Conservation (phyloP, 1,139 yeast species). For the Groenewaldozyma auringiensis region DNA sequence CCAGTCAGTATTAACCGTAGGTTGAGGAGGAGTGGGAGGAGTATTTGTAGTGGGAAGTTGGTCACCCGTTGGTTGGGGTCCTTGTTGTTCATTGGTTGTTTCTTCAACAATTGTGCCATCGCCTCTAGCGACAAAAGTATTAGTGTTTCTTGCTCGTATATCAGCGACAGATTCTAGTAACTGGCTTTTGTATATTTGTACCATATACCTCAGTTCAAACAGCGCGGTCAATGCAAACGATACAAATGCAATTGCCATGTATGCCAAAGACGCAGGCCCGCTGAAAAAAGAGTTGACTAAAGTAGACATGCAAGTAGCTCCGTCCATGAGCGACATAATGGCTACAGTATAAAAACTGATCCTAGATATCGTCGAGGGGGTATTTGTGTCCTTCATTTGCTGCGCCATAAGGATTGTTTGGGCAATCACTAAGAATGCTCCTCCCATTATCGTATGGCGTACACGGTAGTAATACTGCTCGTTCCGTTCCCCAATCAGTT, state of each 20-base stretch:
- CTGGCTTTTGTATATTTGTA: slow-evolving; percentile 63
- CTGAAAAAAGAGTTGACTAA: slow-evolving; percentile 51
- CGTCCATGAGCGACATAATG: slow-evolving; percentile 55
- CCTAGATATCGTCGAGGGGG: slow-evolving; percentile 72
- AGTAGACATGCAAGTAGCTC: slow-evolving; percentile 55
- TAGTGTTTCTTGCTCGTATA: slow-evolving; percentile 34
- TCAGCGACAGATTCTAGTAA: slow-evolving; percentile 61
- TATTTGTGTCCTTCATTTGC: slow-evolving; percentile 63
- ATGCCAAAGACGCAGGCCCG: slow-evolving; percentile 49
- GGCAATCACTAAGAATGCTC: slow-evolving; percentile 37
- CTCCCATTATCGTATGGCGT: slow-evolving; percentile 32
- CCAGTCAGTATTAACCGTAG: slow-evolving; percentile 28
- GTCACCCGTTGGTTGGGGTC: background rate
- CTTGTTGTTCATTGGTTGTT: background rate
- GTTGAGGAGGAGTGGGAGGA: slow-evolving; percentile 3
- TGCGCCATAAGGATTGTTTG: slow-evolving; percentile 47
- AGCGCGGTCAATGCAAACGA: slow-evolving; percentile 64
- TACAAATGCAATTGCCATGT: slow-evolving; percentile 62
- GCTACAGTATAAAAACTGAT: slow-evolving; percentile 58
- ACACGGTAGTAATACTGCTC: slow-evolving; percentile 43
- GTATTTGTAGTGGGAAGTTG: slow-evolving; percentile 1
- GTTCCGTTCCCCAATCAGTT: slow-evolving; percentile 49
- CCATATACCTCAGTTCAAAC: slow-evolving; percentile 71
- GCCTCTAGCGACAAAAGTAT: slow-evolving; percentile 19
- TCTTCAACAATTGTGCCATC: slow-evolving; percentile 18